Conservation (phyloP, 108 stramenopile genomes). For the Mediolabrus comicus region DNA sequence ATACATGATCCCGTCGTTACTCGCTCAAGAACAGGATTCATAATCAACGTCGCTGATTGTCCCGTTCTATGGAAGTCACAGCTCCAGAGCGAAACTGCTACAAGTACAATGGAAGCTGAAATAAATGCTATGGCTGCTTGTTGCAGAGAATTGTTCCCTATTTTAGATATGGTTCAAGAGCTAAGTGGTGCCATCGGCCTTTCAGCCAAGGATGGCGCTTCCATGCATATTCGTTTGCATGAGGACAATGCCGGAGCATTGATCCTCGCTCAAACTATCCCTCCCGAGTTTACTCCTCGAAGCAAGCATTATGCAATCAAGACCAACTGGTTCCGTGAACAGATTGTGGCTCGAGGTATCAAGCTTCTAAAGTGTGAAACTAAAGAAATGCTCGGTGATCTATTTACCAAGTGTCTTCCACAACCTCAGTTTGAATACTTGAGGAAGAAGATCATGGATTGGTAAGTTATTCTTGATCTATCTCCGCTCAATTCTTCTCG, state of each 20-base stretch:
- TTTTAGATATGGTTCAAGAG: constrained; percentile 13
- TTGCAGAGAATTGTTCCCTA: constrained; percentile 21
- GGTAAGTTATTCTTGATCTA: not conserved
- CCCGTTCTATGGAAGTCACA: constrained; percentile 41
- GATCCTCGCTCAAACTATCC: constrained; percentile 13
- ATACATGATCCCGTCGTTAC: constrained; percentile 18
- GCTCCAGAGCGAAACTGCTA: constrained; percentile 49
- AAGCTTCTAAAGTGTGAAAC: constrained; percentile 17
- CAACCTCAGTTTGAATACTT: not conserved
- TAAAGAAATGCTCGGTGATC: constrained; percentile 25
- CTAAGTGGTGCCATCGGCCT: not conserved
- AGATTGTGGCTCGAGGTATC: constrained; percentile 1
- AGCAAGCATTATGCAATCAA: constrained; percentile 44
- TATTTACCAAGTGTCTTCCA: constrained; percentile 41
- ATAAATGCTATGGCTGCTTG: constrained; percentile 44
- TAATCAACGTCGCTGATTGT: constrained; percentile 19
- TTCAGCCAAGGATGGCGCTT: not conserved
- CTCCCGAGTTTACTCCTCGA: constrained; percentile 24
- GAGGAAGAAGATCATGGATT: constrained; percentile 12
- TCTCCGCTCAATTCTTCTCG: no score
- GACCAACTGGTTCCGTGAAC: constrained; percentile 36
- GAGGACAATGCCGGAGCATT: constrained; percentile 59
- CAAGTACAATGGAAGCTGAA: constrained; percentile 51
- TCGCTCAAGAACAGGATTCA: constrained; percentile 47
- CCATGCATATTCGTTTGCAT: constrained; percentile 14